Evolutionary conservation across 1,284 basidiomycete species (phyloP), one percentile per base, ranked within the genome.

Genomic region (Heimioporus retisporus): DNA sequence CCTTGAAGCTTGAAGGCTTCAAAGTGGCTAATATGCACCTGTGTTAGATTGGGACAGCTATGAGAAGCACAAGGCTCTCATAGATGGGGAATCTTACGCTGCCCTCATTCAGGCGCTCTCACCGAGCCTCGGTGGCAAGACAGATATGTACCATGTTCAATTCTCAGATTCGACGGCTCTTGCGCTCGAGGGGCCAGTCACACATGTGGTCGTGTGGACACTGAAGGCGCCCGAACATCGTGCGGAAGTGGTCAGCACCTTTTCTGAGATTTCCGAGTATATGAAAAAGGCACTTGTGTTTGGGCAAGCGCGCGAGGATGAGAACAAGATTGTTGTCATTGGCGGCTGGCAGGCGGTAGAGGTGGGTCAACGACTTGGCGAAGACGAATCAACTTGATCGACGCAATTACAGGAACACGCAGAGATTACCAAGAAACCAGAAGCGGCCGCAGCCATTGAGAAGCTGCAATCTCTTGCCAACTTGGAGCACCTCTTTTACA

Each of bases 21-120:
- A 61, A 35, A 35, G 16, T 55, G 15, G 8, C 18, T 13, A 18
- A 50, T 44, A n/a, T 53, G 23, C n/a, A 5, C 25, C 28, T 14
- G 10, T 13, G 16, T 56, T 10, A 79, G 77, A 78, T 60, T 76
- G 75, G 77, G 75, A 79, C 21, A 77, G 19, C 31, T 67, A 64
- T 23, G 71, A 77, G 15, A 51, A 61, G 10, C 76, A 78, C 60
- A 55, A 64, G 31, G 65, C 67, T 0, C 1, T 74, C 51, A 61
- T 71, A 4, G 48, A 66, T 5, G 44, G 53, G 21, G 55, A 66
- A 3, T 23, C 48, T 40, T 74, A 73, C 40, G 14, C 40, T 4
- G 28, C 3, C 10, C 19, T 75, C 48, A 0, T 57, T n/a, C 58
- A 23, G 15, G 42, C 28, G 8, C 65, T 79, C 31, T 35, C 46